A percentile compares a stretch with the other conserved stretches of the same genome.
Evolutionary conservation across 2,329 filamentous ascomycete genomes (phyloP).

Genomic region (Amphichorda felina): DNA sequence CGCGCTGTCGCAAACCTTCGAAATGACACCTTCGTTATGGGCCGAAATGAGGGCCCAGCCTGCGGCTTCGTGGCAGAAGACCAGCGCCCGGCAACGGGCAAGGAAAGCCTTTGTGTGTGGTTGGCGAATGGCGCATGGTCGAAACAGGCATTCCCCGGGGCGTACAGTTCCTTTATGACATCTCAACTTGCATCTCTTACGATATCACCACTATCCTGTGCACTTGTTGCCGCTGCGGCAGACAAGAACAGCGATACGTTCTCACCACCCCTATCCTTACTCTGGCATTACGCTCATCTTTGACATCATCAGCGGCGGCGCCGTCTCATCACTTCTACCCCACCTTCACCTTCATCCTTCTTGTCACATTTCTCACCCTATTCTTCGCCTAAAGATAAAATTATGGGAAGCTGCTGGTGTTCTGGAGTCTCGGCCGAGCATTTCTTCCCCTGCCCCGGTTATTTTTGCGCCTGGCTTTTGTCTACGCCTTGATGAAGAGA

Average conservation of each 20-base stretch:
- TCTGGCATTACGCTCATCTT: background rate
- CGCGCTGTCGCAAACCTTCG: background rate
- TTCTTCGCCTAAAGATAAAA: background rate
- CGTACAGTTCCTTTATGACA: background rate
- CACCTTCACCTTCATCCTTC: background rate
- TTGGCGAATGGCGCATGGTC: conserved; percentile 5
- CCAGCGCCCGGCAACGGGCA: background rate
- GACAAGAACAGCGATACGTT: background rate
- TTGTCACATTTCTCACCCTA: background rate
- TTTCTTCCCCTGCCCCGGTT: background rate
- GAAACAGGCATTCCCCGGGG: conserved; percentile 4
- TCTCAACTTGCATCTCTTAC: background rate
- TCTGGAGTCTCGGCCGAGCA: conserved; percentile 1
- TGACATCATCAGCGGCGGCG: background rate
- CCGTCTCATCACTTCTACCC: background rate
- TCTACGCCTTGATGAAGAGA: background rate
- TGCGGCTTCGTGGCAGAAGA: too few species aligned
- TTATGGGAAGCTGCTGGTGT: conserved; percentile 1
- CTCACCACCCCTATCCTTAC: background rate
- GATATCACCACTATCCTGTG: background rate
- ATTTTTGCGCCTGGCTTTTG: background rate
- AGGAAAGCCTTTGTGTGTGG: conserved; percentile 1
- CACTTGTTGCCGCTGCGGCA: background rate
- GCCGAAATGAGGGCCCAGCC: too few species aligned
- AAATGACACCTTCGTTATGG: background rate